These are phyloP conservation scores for Paramecium primaurelia DNA, from an alignment of 73 alveolate genomes.

Conservation along the genomic window DNA sequence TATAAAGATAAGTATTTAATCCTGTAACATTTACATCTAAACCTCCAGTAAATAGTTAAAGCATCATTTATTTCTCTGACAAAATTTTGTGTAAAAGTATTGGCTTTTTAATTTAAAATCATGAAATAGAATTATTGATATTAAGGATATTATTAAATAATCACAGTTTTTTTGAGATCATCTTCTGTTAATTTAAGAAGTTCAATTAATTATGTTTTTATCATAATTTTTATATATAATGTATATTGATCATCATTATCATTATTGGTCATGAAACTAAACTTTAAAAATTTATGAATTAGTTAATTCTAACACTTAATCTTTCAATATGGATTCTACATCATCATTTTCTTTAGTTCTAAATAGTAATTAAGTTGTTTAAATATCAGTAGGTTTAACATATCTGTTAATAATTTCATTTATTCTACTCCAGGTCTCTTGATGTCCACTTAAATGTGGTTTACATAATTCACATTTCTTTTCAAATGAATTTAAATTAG, in stretches of 20 bases:
- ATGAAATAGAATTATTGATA: neutral
- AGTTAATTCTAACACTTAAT: neutral
- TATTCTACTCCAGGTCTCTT: neutral
- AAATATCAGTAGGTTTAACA: neutral
- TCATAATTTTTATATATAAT: neutral
- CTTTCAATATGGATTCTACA: neutral
- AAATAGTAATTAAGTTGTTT: neutral
- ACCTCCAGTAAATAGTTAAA: slow-evolving; percentile 44
- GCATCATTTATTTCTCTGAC: slow-evolving; percentile 14
- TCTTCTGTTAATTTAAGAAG: neutral
- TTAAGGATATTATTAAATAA: neutral
- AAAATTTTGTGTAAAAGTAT: neutral
- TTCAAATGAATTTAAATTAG: neutral
- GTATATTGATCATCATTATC: neutral
- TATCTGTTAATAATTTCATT: neutral
- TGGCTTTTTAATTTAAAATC: slow-evolving; percentile 19
- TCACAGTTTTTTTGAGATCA: neutral
- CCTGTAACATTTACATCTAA: slow-evolving; percentile 52
- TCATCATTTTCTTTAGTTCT: neutral
- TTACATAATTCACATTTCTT: neutral
- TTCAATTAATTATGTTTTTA: neutral
- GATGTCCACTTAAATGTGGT: neutral
- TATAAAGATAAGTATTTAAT: neutral
- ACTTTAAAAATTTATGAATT: neutral
- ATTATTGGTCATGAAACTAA: neutral